phyloP scores from a whole-genome alignment of 2,329 filamentous ascomycete species.

The Chrysoporthe deuterocubensis region DNA sequence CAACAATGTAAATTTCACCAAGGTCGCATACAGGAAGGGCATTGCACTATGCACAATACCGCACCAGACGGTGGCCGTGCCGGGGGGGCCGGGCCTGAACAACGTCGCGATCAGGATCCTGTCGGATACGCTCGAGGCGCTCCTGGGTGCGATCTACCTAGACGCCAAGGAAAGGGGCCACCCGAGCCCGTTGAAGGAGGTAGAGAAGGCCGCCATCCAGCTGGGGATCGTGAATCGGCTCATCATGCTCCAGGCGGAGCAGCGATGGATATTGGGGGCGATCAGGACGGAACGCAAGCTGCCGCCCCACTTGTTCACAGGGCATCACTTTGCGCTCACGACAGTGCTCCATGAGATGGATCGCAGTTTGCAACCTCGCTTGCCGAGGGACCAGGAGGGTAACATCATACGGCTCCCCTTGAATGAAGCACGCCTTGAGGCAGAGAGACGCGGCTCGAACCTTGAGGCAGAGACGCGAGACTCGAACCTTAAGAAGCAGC shows the following conservation, averaged over 20 bases:
- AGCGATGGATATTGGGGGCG: background rate
- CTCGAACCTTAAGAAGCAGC: background rate
- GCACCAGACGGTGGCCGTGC: background rate
- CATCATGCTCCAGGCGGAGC: slow-evolving; percentile 1
- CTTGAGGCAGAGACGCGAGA: background rate
- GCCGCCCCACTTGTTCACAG: slow-evolving; percentile 13
- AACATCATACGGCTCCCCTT: too few species aligned
- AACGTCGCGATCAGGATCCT: background rate
- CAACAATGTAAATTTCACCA: slow-evolving; percentile 5
- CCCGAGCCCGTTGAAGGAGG: background rate
- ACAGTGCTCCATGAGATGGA: slow-evolving; percentile 1
- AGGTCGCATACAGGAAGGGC: slow-evolving; percentile 7
- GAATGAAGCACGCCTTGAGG: background rate
- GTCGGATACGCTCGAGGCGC: slow-evolving; percentile 21
- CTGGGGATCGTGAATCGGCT: slow-evolving; percentile 12
- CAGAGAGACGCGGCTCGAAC: too few species aligned
- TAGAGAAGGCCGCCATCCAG: slow-evolving; percentile 2
- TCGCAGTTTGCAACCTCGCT: too few species aligned
- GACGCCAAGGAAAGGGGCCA: slow-evolving; percentile 5
- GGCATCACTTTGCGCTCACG: slow-evolving; percentile 19
- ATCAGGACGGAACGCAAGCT: slow-evolving; percentile 1
- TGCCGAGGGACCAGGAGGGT: background rate
- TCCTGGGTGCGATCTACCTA: slow-evolving; percentile 21
- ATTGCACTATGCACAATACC: slow-evolving; percentile 15
- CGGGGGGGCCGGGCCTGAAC: background rate